Percentiles rank a stretch among this genome's conserved stretches.
phyloP scores from a whole-genome alignment of 179 eudicot species.

The Spinacia oleracea region DNA sequence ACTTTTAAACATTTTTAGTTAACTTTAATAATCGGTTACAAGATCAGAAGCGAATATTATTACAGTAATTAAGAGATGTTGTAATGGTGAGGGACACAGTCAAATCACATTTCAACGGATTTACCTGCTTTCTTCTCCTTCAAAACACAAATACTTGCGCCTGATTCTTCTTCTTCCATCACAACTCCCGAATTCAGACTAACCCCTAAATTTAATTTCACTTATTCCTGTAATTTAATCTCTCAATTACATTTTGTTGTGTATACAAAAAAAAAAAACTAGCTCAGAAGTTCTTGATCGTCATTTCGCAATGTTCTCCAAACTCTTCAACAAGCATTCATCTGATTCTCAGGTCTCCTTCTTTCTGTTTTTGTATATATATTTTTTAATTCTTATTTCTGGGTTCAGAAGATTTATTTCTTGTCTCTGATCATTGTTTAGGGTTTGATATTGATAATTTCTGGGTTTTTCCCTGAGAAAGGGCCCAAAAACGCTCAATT shows the following conservation, averaged over 20 bases:
- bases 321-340: slow-evolving; percentile 8
- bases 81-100: neutral
- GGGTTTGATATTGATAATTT: neutral
- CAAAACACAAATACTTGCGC: neutral
- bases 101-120: slow-evolving; percentile 2
- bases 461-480: neutral
- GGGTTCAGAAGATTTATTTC: neutral
- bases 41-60: too few species aligned
- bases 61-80: too few species aligned
- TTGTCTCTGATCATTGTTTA: neutral
- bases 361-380: neutral
- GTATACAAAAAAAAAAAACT: neutral
- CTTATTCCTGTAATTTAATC: neutral
- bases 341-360: neutral
- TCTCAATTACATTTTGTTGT: neutral
- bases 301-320: neutral
- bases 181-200: neutral
- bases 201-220: neutral
- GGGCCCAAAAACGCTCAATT: neutral
- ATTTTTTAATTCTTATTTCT: neutral
- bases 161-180: neutral
- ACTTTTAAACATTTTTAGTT: too few species aligned
- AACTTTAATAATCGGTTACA: too few species aligned
- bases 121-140: slow-evolving; percentile 12
- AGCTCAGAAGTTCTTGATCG: neutral